Conservation (phyloP, 108 stramenopile species). For the Cyclotella kingstonii region DNA sequence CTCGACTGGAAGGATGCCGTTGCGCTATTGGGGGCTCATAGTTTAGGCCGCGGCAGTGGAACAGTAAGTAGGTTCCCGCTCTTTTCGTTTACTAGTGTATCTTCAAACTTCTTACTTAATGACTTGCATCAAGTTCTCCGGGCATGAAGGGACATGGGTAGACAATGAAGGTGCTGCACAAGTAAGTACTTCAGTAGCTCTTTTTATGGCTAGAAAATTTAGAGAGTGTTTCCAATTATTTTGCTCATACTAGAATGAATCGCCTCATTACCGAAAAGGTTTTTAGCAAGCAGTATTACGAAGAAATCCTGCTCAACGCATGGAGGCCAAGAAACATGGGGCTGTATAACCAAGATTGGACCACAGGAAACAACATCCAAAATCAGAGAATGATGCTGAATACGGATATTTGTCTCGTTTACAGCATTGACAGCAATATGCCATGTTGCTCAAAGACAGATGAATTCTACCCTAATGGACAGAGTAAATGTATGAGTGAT, state of each 20-base stretch:
- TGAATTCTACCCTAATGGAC: conserved; percentile 9
- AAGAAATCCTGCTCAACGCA: conserved; percentile 25
- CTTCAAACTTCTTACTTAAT: not conserved
- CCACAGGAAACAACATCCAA: conserved; percentile 18
- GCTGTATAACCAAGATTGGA: conserved; percentile 22
- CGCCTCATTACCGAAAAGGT: no score
- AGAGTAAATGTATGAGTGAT: conserved; percentile 8
- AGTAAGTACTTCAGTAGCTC: not conserved
- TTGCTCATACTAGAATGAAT: no score
- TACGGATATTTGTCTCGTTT: conserved; percentile 42
- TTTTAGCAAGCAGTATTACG: conserved; percentile 22
- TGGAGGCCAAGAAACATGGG: conserved; percentile 42
- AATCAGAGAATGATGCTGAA: conserved; percentile 36
- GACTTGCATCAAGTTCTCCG: conserved; percentile 14
- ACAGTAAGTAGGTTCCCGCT: not conserved
- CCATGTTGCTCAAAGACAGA: conserved; percentile 28
- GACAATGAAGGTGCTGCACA: conserved; percentile 16
- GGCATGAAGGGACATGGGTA: conserved; percentile 42
- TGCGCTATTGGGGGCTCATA: conserved; percentile 45
- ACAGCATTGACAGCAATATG: conserved; percentile 23
- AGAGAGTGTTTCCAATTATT: not conserved
- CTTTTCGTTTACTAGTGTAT: not conserved
- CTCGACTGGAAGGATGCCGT: conserved; percentile 42
- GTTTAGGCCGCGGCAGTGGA: conserved; percentile 24
- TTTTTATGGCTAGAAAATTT: not conserved